Conservation (phyloP, 495 filamentous ascomycete genomes). For the Astrothelium macrocarpum region DNA sequence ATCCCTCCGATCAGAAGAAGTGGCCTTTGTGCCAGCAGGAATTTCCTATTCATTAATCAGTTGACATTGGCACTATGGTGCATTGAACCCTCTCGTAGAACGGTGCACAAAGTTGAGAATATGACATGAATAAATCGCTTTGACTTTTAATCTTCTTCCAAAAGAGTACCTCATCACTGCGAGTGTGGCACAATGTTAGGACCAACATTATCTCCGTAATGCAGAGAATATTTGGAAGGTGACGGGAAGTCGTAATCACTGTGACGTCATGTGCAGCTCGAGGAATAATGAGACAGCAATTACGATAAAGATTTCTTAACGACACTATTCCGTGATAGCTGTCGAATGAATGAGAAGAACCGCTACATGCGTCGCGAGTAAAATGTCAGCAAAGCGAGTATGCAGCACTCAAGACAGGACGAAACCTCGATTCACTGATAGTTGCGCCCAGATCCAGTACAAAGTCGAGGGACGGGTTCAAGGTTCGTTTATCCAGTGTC, state of each 20-base stretch:
- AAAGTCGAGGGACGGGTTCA: conserved; percentile 32
- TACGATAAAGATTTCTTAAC: too few relatives aligned
- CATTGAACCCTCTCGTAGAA: too few relatives aligned
- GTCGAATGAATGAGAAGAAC: conserved; percentile 15
- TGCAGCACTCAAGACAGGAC: background rate
- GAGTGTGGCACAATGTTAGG: background rate
- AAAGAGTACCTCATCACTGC: too few relatives aligned
- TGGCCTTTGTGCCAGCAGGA: too few relatives aligned
- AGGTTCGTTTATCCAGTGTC: conserved; percentile 14
- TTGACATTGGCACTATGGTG: too few relatives aligned
- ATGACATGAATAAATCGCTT: too few relatives aligned
- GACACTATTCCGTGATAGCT: background rate
- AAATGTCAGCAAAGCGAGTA: conserved; percentile 21
- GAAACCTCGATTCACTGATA: background rate
- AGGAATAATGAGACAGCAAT: too few relatives aligned
- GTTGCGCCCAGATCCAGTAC: conserved; percentile 25
- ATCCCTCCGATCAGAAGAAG: too few relatives aligned
- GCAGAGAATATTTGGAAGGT: background rate
- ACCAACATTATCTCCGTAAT: background rate
- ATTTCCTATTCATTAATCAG: too few relatives aligned
- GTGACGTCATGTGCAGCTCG: background rate
- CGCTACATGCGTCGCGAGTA: conserved; percentile 12
- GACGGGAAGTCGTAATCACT: background rate
- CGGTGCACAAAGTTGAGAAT: too few relatives aligned
- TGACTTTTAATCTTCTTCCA: too few relatives aligned